phyloP scores from a whole-genome alignment of 192 early-diverging fungal species.

The Paraglomus occultum region DNA sequence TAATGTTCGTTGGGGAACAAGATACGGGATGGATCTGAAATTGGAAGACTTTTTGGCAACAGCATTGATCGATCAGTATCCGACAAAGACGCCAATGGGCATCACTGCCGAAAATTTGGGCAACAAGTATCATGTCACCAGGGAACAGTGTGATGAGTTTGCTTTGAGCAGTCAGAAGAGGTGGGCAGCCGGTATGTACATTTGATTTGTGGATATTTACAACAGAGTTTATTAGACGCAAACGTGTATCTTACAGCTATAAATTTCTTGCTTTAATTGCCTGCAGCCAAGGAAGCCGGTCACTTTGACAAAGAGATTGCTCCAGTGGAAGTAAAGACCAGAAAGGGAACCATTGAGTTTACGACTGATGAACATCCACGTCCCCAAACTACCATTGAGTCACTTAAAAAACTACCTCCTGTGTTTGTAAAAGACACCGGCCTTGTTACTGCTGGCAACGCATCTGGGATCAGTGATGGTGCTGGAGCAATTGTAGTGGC shows the following conservation, averaged over 20 bases:
- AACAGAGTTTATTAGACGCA: not conserved
- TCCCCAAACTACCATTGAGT: constrained; percentile 78
- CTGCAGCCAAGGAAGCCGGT: constrained; percentile 66
- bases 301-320: constrained; percentile 79
- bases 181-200: constrained; percentile 69
- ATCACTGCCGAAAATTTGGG: constrained; percentile 94
- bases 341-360: constrained; percentile 72
- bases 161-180: constrained; percentile 83
- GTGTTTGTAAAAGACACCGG: constrained; percentile 90
- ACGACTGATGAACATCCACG: constrained; percentile 87
- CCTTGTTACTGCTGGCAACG: constrained; percentile 90
- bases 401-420: constrained; percentile 71
- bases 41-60: constrained; percentile 88
- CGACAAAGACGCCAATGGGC: constrained; percentile 82
- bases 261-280: not conserved
- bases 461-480: constrained; percentile 94
- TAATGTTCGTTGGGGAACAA: constrained; percentile 79
- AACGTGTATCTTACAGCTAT: not conserved
- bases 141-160: constrained; percentile 81
- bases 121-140: constrained; percentile 77
- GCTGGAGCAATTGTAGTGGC: constrained; percentile 86
- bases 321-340: constrained; percentile 79
- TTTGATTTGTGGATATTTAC: constrained; percentile 1
- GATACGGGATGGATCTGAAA: constrained; percentile 85
- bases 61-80: constrained; percentile 83